These are phyloP conservation scores for Diplodia sapinea DNA, from an alignment of 2,329 filamentous ascomycete species.

Conservation along the genomic window DNA sequence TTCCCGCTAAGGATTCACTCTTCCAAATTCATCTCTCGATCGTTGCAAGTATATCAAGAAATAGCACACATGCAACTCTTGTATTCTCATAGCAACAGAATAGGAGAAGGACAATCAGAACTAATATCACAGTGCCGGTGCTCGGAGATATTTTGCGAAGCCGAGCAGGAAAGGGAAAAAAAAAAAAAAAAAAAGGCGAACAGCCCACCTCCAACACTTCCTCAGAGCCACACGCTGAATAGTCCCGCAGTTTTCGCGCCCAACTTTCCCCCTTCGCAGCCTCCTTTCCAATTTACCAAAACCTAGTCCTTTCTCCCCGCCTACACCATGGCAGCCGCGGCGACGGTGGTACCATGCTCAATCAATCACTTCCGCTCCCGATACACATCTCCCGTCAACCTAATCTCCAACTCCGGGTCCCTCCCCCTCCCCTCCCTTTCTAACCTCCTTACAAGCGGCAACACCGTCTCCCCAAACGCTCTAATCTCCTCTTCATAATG, in stretches of 20 bases:
- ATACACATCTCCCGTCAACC: conserved; percentile 57
- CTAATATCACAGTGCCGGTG: too few species aligned
- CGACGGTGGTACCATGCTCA: not conserved
- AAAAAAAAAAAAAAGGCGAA: not conserved
- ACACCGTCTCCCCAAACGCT: conserved; percentile 54
- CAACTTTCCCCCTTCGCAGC: too few species aligned
- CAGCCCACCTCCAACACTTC: not conserved
- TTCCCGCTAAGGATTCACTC: too few species aligned
- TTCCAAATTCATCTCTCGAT: too few species aligned
- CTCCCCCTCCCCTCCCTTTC: conserved; percentile 57
- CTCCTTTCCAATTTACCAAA: not conserved
- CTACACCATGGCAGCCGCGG: too few species aligned
- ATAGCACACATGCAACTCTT: too few species aligned
- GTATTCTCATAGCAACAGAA: too few species aligned
- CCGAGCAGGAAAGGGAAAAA: not conserved
- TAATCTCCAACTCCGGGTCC: conserved; percentile 55
- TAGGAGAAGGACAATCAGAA: too few species aligned
- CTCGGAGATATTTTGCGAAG: too few species aligned
- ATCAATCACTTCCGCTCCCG: conserved; percentile 35
- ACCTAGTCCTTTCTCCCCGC: too few species aligned
- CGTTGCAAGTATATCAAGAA: too few species aligned
- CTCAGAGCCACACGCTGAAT: not conserved
- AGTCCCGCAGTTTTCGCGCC: too few species aligned
- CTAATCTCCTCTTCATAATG: conserved; percentile 62
- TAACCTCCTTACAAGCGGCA: conserved; percentile 56